Base-by-base conservation (phyloP, 2,329 filamentous ascomycete genomes). In the Sporothrix pallida region DNA sequence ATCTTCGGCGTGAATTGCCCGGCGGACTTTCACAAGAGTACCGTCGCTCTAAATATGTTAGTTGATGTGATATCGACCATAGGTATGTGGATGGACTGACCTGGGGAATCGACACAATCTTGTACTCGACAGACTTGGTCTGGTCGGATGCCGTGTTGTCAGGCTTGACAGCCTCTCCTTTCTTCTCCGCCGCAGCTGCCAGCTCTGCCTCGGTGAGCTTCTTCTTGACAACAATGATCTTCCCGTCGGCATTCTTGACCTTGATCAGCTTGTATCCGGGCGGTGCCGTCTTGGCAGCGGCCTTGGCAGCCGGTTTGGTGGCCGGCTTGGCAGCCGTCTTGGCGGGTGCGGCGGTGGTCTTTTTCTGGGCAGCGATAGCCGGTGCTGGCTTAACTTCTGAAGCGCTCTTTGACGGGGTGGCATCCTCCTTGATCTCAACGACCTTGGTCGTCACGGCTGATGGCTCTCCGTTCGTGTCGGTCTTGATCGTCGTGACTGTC, bases 231-330 rank as follows among this genome's bases (percentile, higher is more conserved):
- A 73, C 68, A 8, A 72, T 58, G 17, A 74, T 17, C n/a, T 50
- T 68, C 37, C 74, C 74, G 20, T 63, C 71, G 42, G 67, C 31
- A 7, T 73, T 71, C n/a, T 46, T 50, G 46, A 75, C 58, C 6
- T 75, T 70, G 52, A 72, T 58, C 54, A 62, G 65, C 52, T 75
- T 71, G 70, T 72, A 75, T 10, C 72, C 73, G 37, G 73, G 69
- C 9, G 74, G 72, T n/a, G 72, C 69, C 20, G 42, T 46, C 42
- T 67, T 67, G 10, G 63, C 31, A 20, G 42, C 20, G 44, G 63
- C 5, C 42, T 67, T 67, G 37, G 63, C 58, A 1, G 31, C 58
- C 58, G 58, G 13, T 31, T 63, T 63, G 58, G 58, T 31, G 2
- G 20, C 26, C 31, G 17, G 7, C 58, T 58, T 31, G 54, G 54